phyloP scores from a whole-genome alignment of 2,329 filamentous ascomycete species.

The Arthrinium puccinioides region DNA sequence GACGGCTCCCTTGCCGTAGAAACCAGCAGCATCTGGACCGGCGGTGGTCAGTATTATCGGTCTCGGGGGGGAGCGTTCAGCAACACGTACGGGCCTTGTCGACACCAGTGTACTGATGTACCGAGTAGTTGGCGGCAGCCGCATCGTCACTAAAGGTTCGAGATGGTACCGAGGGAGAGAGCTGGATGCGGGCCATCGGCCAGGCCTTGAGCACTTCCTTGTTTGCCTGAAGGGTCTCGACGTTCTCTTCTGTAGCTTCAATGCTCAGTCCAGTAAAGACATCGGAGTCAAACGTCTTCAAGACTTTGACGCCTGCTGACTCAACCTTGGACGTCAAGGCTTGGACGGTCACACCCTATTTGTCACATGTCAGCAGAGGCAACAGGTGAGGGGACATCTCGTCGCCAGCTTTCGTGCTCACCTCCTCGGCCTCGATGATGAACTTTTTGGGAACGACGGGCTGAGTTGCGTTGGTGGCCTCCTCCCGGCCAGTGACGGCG shows the following conservation, averaged over 20 bases:
- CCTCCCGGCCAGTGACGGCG: background rate
- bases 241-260: conserved; percentile 14
- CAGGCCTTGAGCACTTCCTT: conserved; percentile 16
- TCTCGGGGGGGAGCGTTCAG: too few relatives aligned
- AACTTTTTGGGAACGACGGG: background rate
- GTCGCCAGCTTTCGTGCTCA: background rate
- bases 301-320: conserved; percentile 6
- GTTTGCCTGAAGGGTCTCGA: conserved; percentile 23
- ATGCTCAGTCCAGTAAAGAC: conserved; percentile 18
- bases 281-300: conserved; percentile 14
- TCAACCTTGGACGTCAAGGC: background rate
- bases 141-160: conserved; percentile 3
- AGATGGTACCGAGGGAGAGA: conserved; percentile 3
- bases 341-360: background rate
- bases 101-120: background rate
- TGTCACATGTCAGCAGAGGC: background rate
- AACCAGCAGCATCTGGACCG: background rate
- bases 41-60: too few relatives aligned
- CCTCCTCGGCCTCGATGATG: conserved; percentile 1
- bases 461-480: background rate
- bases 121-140: conserved; percentile 3
- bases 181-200: conserved; percentile 10
- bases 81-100: conserved; percentile 1
- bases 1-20: background rate
- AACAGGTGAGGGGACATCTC: background rate